These are phyloP conservation scores for Phoma herbarum DNA, from an alignment of 2,329 filamentous ascomycete species.

Conservation along the genomic window DNA sequence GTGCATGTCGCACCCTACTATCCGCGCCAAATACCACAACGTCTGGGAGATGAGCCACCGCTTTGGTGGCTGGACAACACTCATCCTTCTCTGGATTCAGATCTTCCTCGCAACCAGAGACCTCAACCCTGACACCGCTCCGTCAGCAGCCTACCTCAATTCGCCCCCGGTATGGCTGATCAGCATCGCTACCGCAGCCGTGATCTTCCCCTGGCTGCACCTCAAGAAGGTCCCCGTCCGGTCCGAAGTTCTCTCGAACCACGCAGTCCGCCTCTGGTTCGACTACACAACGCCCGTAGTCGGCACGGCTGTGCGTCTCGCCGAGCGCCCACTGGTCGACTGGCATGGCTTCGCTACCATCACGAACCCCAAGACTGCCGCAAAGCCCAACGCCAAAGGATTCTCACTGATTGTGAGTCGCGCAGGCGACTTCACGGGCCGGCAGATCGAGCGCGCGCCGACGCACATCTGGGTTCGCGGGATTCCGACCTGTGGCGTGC, in stretches of 20 bases:
- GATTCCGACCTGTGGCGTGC: constrained; percentile 48
- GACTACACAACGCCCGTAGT: constrained; percentile 45
- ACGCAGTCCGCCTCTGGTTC: constrained; percentile 74
- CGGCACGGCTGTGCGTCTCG: constrained; percentile 45
- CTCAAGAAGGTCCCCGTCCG: constrained; percentile 73
- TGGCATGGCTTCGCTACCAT: constrained; percentile 54
- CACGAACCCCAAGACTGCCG: constrained; percentile 34
- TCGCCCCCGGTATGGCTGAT: constrained; percentile 71
- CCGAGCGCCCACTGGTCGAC: constrained; percentile 46
- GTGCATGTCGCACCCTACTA: constrained; percentile 40
- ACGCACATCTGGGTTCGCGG: constrained; percentile 50
- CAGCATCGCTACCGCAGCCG: constrained; percentile 68
- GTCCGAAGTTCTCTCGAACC: constrained; percentile 74
- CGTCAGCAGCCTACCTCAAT: constrained; percentile 36
- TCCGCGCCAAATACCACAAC: constrained; percentile 47
- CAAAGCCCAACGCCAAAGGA: constrained; percentile 31
- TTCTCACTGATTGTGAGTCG: constrained; percentile 50
- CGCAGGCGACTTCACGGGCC: constrained; percentile 52
- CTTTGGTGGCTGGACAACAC: constrained; percentile 50
- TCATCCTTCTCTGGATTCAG: constrained; percentile 50
- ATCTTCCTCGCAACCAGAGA: constrained; percentile 40
- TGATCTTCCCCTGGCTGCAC: constrained; percentile 78
- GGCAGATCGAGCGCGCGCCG: constrained; percentile 44
- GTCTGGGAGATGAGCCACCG: constrained; percentile 49
- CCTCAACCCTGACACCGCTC: constrained; percentile 25